Evolutionary conservation across 148 eudicot species (phyloP).

Genomic region (Amaranthus hypochondriacus): DNA sequence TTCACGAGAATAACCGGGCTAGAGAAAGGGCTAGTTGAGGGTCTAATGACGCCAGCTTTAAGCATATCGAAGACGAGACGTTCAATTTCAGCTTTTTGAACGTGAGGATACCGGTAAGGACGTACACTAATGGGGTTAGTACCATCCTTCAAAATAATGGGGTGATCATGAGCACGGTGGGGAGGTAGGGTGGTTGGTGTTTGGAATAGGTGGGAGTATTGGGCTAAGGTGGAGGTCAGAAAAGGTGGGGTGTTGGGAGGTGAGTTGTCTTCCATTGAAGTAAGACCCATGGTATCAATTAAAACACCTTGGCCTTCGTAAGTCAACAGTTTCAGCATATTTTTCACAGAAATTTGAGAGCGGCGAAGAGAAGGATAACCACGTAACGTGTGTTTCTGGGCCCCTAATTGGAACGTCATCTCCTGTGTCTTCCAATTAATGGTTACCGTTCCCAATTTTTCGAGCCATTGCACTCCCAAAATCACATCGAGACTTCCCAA

Average conservation of each 20-base stretch:
- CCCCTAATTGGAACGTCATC: background rate
- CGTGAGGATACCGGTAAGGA: background rate
- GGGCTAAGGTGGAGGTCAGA: background rate
- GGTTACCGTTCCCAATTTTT: background rate
- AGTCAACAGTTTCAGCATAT: background rate
- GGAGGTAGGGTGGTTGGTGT: background rate
- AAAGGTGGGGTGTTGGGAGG: background rate
- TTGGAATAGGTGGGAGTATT: background rate
- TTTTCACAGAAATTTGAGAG: background rate
- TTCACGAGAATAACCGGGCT: background rate
- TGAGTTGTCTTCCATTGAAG: too few relatives aligned
- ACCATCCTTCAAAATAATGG: background rate
- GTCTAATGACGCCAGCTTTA: background rate
- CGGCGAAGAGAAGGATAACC: background rate
- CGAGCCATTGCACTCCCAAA: background rate
- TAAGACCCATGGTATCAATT: too few relatives aligned
- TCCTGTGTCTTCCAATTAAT: background rate
- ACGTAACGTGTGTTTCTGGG: background rate
- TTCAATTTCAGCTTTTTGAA: background rate
- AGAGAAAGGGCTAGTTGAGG: background rate
- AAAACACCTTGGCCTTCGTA: background rate
- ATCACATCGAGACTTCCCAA: background rate
- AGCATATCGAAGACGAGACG: background rate
- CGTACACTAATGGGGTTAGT: background rate
- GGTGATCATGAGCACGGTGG: background rate